Base-by-base conservation (phyloP, 2,329 filamentous ascomycete species). In the Sporothrix brunneoviolacea region DNA sequence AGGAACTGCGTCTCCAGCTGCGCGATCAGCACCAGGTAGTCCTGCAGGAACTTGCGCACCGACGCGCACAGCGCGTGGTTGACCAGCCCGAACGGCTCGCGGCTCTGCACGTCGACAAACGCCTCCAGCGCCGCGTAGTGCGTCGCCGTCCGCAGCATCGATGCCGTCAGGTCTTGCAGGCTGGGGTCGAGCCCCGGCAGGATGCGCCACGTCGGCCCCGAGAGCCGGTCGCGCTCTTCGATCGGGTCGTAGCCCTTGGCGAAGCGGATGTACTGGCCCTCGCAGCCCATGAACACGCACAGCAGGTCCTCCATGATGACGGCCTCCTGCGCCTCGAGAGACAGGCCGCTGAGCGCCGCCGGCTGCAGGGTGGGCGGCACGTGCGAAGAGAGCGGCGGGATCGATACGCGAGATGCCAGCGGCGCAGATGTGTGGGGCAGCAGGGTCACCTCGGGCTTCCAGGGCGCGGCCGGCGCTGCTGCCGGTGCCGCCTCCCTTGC, bases 41-140 rank as follows among this genome's bases (percentile, higher is more conserved):
- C 93, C 53, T 95, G 93, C 24, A 98, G 71, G 39, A 94, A 76
- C 63, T 88, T 94, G 54, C 93, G 82, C 61, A 98, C 89, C 8
- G 91, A 87, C n/a, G 93, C 91, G 66, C 93, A 97, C 28, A 98
- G 73, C 1, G 93, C 91, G 69, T 98, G 93, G 64, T 94, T 97
- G 54, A 98, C 91, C 18, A 88, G 84, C 8, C 93, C 93, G 67
- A 91, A 96, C 63, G 96, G 88, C 46, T 93, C 88, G 37, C 89
- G 78, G 64, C 91, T 95, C 65, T 96, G 89, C 1, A 96, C 87
- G 62, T 98, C 91, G 44, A 97, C 84, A 66, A 96, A 97, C 4
- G 88, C 83, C 62, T 96, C 89, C 33, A 97, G 76, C 0, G 93
- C 91, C 40, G 83, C 86, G 66, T 96, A 95, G 66, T 97, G 89